phyloP scores from a whole-genome alignment of 257 asterid species.

The Salvia miltiorrhiza region DNA sequence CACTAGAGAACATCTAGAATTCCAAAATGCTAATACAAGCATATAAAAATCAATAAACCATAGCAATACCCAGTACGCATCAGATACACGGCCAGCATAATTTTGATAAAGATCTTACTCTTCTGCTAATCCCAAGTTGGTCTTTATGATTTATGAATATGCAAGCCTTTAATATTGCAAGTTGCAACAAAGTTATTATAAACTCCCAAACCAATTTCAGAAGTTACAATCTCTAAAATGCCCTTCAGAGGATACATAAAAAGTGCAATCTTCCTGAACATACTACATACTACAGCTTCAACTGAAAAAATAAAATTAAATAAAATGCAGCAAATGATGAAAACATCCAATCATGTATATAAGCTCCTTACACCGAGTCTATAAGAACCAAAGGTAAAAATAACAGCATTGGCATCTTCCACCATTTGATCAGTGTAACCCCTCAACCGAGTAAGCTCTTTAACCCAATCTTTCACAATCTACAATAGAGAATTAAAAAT shows the following conservation, averaged over 20 bases:
- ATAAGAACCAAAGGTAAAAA: slow-evolving; percentile 93
- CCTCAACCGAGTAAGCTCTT: slow-evolving; percentile 55
- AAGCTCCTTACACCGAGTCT: slow-evolving; percentile 76
- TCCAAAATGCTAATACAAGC: background rate
- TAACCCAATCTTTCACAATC: slow-evolving; percentile 71
- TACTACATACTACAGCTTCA: background rate
- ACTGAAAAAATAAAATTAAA: background rate
- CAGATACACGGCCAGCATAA: background rate
- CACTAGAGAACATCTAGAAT: background rate
- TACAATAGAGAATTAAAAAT: slow-evolving; percentile 16
- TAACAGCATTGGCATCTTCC: slow-evolving; percentile 87
- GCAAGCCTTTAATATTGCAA: background rate
- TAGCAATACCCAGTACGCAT: background rate
- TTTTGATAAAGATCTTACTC: background rate
- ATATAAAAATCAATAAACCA: background rate
- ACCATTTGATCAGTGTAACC: slow-evolving; percentile 76
- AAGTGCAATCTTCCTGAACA: slow-evolving; percentile 2
- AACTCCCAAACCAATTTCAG: background rate
- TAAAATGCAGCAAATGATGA: background rate
- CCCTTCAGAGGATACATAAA: background rate
- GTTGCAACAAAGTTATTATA: background rate
- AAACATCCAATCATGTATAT: slow-evolving; percentile 2
- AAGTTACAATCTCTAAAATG: background rate
- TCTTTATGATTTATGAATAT: background rate
- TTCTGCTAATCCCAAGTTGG: background rate